A percentile compares a stretch with the other conserved stretches of the same genome.
Conservation (phyloP, 2,329 filamentous ascomycete genomes). For the Ilyonectria mors-panacis region DNA sequence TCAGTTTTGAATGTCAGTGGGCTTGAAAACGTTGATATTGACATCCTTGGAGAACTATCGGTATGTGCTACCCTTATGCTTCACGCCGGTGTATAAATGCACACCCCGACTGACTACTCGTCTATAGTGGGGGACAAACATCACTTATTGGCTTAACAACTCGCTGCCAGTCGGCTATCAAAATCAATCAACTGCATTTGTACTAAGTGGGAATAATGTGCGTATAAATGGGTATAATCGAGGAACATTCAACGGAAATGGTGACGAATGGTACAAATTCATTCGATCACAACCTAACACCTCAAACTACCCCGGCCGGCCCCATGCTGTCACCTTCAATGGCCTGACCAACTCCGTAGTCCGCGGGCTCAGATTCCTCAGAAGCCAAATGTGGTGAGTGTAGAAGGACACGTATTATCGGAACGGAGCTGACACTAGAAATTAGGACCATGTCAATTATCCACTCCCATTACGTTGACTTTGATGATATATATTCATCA, state of each 20-base stretch:
- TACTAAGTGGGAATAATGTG: constrained; percentile 3
- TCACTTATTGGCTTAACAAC: constrained; percentile 3
- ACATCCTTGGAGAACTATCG: background rate
- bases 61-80: background rate
- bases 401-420: background rate
- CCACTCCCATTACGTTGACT: constrained; percentile 3
- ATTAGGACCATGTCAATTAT: constrained; percentile 2
- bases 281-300: background rate
- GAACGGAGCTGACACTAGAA: background rate
- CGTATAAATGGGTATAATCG: constrained; percentile 5
- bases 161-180: constrained; percentile 4
- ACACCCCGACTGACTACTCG: background rate
- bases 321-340: constrained; percentile 2
- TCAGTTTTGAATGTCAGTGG: background rate
- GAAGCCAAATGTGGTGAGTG: constrained; percentile 12
- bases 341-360: background rate
- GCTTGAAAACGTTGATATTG: background rate
- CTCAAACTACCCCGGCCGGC: constrained; percentile 8
- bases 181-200: constrained; percentile 6
- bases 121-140: background rate
- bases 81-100: background rate
- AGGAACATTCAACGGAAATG: constrained; percentile 10
- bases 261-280: constrained; percentile 1
- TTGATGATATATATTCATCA: background rate
- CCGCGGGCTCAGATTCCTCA: constrained; percentile 1